phyloP scores from a whole-genome alignment of 148 eudicot species.

The Cornus florida region DNA sequence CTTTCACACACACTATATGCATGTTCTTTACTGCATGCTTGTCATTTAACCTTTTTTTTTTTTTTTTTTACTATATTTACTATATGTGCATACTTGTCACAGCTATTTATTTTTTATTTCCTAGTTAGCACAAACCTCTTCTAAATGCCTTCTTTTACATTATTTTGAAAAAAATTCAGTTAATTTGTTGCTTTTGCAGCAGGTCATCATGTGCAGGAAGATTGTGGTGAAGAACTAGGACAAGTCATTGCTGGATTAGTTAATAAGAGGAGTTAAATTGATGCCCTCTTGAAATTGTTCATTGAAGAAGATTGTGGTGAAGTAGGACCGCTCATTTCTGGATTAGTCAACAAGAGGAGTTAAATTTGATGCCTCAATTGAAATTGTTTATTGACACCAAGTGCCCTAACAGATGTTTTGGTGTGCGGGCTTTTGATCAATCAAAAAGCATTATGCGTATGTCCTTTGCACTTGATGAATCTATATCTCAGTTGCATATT shows the following conservation, averaged over 20 bases:
- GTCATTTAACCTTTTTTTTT: too few relatives aligned
- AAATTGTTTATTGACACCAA: neutral
- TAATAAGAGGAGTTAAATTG: slow-evolving; percentile 9
- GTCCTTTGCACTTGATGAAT: neutral
- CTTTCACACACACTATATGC: too few relatives aligned
- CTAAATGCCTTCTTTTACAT: too few relatives aligned
- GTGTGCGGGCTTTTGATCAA: too few relatives aligned
- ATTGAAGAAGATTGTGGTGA: slow-evolving; percentile 79
- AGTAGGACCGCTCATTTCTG: slow-evolving; percentile 68
- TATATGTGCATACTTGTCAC: too few relatives aligned
- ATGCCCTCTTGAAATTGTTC: too few relatives aligned
- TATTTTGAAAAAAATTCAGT: neutral
- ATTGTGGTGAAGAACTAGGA: slow-evolving; percentile 83
- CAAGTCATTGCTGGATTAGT: slow-evolving; percentile 61
- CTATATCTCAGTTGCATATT: neutral
- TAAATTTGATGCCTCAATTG: slow-evolving; percentile 20
- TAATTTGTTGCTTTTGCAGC: slow-evolving; percentile 42
- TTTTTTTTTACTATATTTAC: too few relatives aligned
- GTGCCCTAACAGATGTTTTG: neutral
- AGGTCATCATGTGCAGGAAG: slow-evolving; percentile 99
- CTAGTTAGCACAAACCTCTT: too few relatives aligned
- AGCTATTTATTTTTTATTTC: too few relatives aligned
- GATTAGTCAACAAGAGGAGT: slow-evolving; percentile 53
- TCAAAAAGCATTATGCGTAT: neutral
- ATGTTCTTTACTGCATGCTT: too few relatives aligned